Conservation (phyloP, 2,329 filamentous ascomycete genomes). For the Tolypocladium tundrense region DNA sequence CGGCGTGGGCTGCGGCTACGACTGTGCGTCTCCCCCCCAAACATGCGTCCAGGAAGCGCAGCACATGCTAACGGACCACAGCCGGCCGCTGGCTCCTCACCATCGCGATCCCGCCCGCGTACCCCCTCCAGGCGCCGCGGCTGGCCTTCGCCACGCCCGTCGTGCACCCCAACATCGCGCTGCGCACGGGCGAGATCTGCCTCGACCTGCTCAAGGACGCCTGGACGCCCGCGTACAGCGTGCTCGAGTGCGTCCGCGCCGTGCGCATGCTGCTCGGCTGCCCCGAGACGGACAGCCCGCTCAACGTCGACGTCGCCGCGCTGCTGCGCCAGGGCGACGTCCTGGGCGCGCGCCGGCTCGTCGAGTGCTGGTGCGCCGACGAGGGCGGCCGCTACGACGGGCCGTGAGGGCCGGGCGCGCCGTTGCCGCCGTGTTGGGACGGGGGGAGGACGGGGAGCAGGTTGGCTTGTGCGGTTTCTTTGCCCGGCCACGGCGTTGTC, state of each 20-base stretch:
- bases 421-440: background rate
- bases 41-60: background rate
- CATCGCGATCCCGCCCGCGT: conserved; percentile 66
- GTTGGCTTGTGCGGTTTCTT: background rate
- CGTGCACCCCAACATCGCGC: conserved; percentile 70
- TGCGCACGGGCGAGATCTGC: conserved; percentile 78
- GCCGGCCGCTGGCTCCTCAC: conserved; percentile 72
- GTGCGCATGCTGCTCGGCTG: conserved; percentile 55
- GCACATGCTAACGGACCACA: conserved; percentile 13
- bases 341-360: conserved; percentile 57
- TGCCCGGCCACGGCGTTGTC: background rate
- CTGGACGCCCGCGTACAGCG: conserved; percentile 81
- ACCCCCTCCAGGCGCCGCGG: conserved; percentile 68
- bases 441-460: background rate
- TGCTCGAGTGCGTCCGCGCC: conserved; percentile 63
- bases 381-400: conserved; percentile 25
- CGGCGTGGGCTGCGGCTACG: conserved; percentile 45
- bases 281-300: conserved; percentile 62
- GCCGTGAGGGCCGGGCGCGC: conserved; percentile 10
- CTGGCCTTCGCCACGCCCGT: conserved; percentile 77
- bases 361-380: conserved; percentile 56
- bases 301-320: conserved; percentile 71
- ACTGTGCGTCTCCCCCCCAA: conserved; percentile 29
- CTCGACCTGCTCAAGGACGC: conserved; percentile 70
- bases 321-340: conserved; percentile 58